Percentiles rank a stretch among this genome's conserved stretches.
Evolutionary conservation across 2,329 filamentous ascomycete species (phyloP).

Genomic region (Paraphaeosphaeria minitans): DNA sequence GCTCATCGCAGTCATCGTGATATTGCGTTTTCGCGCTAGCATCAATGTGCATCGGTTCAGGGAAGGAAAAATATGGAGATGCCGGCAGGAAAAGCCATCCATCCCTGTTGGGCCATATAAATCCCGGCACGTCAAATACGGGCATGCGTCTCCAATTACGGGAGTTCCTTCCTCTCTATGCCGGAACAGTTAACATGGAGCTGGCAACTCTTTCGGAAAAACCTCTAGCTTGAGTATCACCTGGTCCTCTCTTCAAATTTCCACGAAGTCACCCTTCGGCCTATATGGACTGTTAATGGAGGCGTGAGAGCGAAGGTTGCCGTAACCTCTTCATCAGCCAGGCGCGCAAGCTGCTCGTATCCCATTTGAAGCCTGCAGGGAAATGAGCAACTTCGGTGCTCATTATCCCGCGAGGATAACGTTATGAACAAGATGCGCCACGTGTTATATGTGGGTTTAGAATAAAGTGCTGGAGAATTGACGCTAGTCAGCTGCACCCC

Average conservation of each 20-base stretch:
- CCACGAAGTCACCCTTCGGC: background rate
- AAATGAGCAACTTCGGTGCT: background rate
- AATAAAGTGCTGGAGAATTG: background rate
- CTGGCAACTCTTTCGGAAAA: background rate
- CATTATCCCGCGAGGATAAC: background rate
- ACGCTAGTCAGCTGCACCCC: background rate
- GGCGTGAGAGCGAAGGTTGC: no score
- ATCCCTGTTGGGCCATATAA: background rate
- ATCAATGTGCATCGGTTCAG: background rate
- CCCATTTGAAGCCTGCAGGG: background rate
- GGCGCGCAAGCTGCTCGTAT: no score
- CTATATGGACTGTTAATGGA: background rate
- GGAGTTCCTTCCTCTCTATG: background rate
- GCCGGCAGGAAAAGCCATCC: background rate
- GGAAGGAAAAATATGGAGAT: conserved; percentile 7
- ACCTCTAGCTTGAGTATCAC: background rate
- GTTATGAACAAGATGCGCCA: background rate
- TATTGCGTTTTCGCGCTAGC: background rate
- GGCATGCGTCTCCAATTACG: background rate
- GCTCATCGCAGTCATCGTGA: background rate
- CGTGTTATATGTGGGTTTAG: background rate
- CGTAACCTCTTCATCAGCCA: no score
- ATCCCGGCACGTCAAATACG: background rate
- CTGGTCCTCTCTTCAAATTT: background rate
- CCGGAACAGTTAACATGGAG: background rate